Percentiles rank a stretch among this genome's conserved stretches.
These are phyloP conservation scores for Tetracentron sinense DNA, from an alignment of 164 flowering plant genomes.

Conservation along the genomic window DNA sequence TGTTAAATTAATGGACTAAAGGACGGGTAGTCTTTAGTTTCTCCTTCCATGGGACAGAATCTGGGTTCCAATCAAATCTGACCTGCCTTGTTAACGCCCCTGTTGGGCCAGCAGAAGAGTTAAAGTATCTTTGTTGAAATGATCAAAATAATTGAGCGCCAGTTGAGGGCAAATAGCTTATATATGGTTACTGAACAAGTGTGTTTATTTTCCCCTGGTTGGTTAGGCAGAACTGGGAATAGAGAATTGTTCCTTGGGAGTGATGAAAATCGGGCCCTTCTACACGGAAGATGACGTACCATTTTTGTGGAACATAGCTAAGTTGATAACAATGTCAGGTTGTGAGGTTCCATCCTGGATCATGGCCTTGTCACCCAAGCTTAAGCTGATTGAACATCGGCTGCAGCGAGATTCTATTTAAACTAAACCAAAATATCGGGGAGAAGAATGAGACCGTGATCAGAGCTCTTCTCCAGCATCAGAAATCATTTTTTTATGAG, in stretches of 20 bases:
- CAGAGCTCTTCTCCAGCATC: neutral
- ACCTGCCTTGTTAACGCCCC: no score
- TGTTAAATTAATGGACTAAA: no score
- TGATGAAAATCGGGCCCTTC: constrained; percentile 69
- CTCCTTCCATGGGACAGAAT: no score
- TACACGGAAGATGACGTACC: constrained; percentile 82
- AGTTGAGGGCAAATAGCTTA: no score
- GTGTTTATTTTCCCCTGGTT: constrained; percentile 37
- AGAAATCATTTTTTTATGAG: neutral
- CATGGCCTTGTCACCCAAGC: constrained; percentile 51
- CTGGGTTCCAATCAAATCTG: no score
- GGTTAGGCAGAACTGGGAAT: constrained; percentile 92
- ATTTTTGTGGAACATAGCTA: constrained; percentile 74
- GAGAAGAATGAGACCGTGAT: constrained; percentile 7
- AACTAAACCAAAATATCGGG: constrained; percentile 26
- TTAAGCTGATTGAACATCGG: constrained; percentile 68
- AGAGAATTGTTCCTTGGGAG: no score
- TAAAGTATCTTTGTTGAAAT: no score
- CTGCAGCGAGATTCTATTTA: constrained; percentile 69
- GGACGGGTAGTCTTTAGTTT: no score
- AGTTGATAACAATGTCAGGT: constrained; percentile 79
- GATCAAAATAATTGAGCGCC: no score
- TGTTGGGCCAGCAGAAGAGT: no score
- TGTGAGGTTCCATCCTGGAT: constrained; percentile 90
- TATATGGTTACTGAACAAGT: neutral